Evolutionary conservation across 257 asterid species (phyloP).

Genomic region (Cruciata laevipes): DNA sequence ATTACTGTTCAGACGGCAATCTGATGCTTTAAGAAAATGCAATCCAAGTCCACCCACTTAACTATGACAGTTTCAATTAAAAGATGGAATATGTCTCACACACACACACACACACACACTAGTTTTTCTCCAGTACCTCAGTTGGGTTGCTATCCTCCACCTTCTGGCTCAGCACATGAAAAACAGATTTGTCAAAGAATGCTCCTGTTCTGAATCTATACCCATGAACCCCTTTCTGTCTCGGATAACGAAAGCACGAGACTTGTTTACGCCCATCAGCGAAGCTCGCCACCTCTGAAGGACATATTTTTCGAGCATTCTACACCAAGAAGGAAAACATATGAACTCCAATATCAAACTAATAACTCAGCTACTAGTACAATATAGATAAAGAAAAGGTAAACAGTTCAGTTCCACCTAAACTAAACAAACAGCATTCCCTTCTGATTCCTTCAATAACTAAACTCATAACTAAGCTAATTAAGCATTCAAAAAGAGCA

Average conservation of each 20-base stretch:
- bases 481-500: conserved; percentile 1
- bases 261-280: conserved; percentile 28
- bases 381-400: background rate
- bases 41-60: background rate
- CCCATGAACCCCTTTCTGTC: conserved; percentile 34
- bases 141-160: conserved; percentile 31
- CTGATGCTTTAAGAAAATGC: background rate
- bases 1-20: background rate
- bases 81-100: background rate
- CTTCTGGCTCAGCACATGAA: conserved; percentile 34
- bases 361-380: background rate
- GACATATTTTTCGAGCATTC: conserved; percentile 47
- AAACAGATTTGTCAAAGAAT: conserved; percentile 58
- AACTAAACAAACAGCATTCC: background rate
- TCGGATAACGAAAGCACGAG: conserved; percentile 56
- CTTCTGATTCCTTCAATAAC: background rate
- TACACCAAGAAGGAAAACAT: conserved; percentile 24
- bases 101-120: background rate
- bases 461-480: background rate
- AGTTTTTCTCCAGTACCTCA: conserved; percentile 20
- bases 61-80: background rate
- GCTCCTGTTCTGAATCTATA: conserved; percentile 50
- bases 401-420: background rate
- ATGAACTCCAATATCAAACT: background rate
- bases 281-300: conserved; percentile 29